Percentiles rank a stretch among this genome's conserved stretches.
phyloP scores from a whole-genome alignment of 2,329 filamentous ascomycete species.

The Fusarium ramigenum region DNA sequence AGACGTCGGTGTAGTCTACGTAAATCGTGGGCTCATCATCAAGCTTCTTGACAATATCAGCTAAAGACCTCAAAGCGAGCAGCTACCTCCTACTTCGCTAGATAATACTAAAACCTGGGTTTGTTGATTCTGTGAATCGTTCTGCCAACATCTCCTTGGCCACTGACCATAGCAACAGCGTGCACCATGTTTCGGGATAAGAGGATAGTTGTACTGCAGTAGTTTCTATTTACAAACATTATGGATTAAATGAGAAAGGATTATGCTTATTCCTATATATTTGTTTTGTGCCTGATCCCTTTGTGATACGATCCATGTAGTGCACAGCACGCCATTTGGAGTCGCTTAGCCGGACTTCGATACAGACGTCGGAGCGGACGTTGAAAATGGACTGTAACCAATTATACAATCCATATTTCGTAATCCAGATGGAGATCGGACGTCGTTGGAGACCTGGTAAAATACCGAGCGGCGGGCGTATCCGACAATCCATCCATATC shows the following conservation, averaged over 20 bases:
- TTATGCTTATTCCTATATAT: fast-evolving
- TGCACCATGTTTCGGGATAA: not conserved
- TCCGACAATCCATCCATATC: not conserved
- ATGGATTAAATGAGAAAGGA: fast-evolving
- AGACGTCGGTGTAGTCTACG: not conserved
- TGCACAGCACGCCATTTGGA: no score
- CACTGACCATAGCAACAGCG: not conserved
- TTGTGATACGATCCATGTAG: not conserved
- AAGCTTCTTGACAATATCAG: not conserved
- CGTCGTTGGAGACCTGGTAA: not conserved
- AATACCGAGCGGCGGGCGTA: not conserved
- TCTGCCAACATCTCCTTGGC: not conserved
- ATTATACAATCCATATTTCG: not conserved
- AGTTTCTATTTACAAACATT: no score
- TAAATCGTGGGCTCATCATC: not conserved
- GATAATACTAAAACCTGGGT: not conserved
- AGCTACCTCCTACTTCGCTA: fast-evolving
- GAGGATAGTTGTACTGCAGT: not conserved
- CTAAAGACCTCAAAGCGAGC: fast-evolving
- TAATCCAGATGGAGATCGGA: not conserved
- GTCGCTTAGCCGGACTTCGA: not conserved
- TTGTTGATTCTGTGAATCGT: not conserved
- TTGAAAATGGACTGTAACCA: not conserved
- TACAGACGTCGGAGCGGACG: not conserved
- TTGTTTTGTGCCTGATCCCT: not conserved